Percentiles rank a stretch among this genome's conserved stretches.
phyloP scores from a whole-genome alignment of 768 basidiomycete species.

The Piloderma croceum region DNA sequence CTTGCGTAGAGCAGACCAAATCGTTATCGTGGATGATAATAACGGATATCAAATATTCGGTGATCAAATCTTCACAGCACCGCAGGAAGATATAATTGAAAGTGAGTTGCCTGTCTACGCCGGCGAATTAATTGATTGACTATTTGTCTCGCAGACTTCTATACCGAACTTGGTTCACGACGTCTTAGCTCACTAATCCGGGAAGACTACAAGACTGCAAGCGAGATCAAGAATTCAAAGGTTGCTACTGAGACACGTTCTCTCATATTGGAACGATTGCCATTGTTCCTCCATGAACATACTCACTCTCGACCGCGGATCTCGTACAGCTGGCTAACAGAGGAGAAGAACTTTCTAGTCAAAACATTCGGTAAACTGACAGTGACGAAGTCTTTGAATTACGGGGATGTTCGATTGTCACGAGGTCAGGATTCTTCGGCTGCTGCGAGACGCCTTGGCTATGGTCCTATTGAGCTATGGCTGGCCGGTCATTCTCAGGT shows the following conservation, averaged over 20 bases:
- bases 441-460: slow-evolving; percentile 47
- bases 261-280: slow-evolving; percentile 76
- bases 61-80: slow-evolving; percentile 67
- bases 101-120: slow-evolving; percentile 39
- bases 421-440: slow-evolving; percentile 70
- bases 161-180: slow-evolving; percentile 67
- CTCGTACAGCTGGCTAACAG: slow-evolving; percentile 61
- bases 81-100: slow-evolving; percentile 90
- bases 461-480: slow-evolving; percentile 69
- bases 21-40: slow-evolving; percentile 84
- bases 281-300: slow-evolving; percentile 90
- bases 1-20: slow-evolving; percentile 59
- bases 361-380: slow-evolving; percentile 59
- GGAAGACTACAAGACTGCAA: slow-evolving; percentile 65
- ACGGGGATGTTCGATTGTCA: slow-evolving; percentile 43
- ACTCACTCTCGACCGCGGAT: slow-evolving; percentile 58
- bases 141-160: slow-evolving; percentile 54
- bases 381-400: slow-evolving; percentile 55
- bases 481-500: slow-evolving; percentile 68
- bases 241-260: slow-evolving; percentile 46
- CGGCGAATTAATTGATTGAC: not conserved
- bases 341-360: slow-evolving; percentile 62
- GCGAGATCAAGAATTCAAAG: slow-evolving; percentile 45
- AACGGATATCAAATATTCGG: slow-evolving; percentile 77
- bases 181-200: slow-evolving; percentile 67